A percentile compares a stretch with the other conserved stretches of the same genome.
Conservation (phyloP, 73 alveolate species). For the Paramecium sonneborni region DNA sequence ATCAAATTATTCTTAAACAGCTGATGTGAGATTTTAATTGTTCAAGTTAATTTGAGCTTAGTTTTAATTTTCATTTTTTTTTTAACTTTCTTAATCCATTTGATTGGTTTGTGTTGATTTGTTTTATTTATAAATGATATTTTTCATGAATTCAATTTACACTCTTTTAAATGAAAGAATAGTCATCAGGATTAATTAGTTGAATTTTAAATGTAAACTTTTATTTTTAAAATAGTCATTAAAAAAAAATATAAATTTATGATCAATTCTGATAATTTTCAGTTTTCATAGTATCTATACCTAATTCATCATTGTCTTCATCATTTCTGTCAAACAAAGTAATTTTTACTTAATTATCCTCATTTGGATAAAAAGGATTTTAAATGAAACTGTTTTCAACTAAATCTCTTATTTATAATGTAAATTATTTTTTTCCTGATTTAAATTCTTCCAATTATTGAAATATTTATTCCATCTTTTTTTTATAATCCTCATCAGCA, state of each 20-base stretch:
- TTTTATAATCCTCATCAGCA: constrained; percentile 51
- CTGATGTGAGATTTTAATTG: background rate
- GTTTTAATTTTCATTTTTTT: constrained; percentile 68
- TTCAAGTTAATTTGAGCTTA: background rate
- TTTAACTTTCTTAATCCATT: background rate
- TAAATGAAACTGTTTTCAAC: constrained; percentile 94
- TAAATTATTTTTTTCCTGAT: constrained; percentile 76
- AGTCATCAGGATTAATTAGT: background rate
- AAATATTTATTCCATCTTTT: constrained; percentile 76
- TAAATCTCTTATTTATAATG: constrained; percentile 95
- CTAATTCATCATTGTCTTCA: constrained; percentile 97
- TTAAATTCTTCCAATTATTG: constrained; percentile 79
- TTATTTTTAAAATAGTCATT: constrained; percentile 70
- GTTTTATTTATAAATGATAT: background rate
- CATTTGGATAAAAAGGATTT: constrained; percentile 88
- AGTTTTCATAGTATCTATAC: constrained; percentile 94
- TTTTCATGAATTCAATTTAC: background rate
- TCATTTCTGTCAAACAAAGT: constrained; percentile 92
- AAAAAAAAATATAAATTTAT: background rate
- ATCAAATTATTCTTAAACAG: constrained; percentile 55
- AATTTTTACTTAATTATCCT: constrained; percentile 83
- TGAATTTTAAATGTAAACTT: background rate
- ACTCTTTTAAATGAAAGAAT: background rate
- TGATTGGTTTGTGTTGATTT: constrained; percentile 69
- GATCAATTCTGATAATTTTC: constrained; percentile 76